These are phyloP conservation scores for Hamigera avellanea DNA, from an alignment of 495 filamentous ascomycete genomes.

Conservation along the genomic window DNA sequence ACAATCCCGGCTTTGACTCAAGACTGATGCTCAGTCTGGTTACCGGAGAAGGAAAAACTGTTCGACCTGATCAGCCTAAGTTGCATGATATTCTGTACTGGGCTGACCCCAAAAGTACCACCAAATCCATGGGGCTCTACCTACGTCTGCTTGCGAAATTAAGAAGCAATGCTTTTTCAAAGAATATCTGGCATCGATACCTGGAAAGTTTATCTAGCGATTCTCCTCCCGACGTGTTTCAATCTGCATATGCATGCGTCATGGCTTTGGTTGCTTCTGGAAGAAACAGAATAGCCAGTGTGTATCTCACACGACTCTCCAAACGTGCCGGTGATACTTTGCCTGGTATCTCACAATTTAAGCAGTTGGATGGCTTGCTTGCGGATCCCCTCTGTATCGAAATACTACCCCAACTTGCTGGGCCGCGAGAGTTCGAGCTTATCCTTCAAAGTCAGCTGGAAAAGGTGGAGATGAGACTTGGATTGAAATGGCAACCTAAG, in stretches of 20 bases:
- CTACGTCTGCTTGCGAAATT: conserved; percentile 15
- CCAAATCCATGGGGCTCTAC: conserved; percentile 1
- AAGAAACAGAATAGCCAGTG: conserved; percentile 9
- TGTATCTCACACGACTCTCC: conserved; percentile 17
- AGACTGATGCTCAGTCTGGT: conserved; percentile 12
- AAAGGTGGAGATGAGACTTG: conserved; percentile 20
- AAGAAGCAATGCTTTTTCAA: conserved; percentile 4
- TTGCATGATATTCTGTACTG: conserved; percentile 16
- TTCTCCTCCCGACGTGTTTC: conserved; percentile 1
- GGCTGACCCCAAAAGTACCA: neutral
- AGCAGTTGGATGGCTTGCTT: conserved; percentile 9
- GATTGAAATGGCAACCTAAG: conserved; percentile 14
- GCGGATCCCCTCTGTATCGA: conserved; percentile 7
- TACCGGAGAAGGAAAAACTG: conserved; percentile 11
- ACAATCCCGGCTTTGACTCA: conserved; percentile 12
- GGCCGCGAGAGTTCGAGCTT: conserved; percentile 8
- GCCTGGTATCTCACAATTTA: conserved; percentile 14
- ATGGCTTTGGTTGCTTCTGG: conserved; percentile 8
- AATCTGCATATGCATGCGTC: conserved; percentile 16
- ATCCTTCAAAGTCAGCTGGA: conserved; percentile 16
- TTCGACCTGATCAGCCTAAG: neutral
- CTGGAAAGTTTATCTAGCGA: conserved; percentile 3
- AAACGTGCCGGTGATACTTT: conserved; percentile 10
- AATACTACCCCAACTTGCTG: conserved; percentile 12
- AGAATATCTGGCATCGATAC: conserved; percentile 12